Base-by-base conservation (phyloP, 1,139 yeast genomes). In the Blastobotrys aristatus region DNA sequence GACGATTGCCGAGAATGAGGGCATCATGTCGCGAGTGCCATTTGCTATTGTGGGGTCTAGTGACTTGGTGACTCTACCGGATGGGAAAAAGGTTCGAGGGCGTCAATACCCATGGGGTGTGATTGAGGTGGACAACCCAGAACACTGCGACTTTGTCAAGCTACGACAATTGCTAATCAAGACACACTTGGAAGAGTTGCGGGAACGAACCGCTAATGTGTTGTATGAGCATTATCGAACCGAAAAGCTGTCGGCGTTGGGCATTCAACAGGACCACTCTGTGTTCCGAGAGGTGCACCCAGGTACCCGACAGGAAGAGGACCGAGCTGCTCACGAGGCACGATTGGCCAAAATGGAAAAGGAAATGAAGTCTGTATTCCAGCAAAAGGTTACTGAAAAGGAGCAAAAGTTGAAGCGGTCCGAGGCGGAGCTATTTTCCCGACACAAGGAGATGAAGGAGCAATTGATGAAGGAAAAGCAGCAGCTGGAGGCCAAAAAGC, bases 101-200 rank as follows among this genome's bases (percentile, higher is more conserved):
- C 86, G 99, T 71, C 72, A 77, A 57, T 94, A 94, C 68, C 98
- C 98, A 53, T 94, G 99, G 99, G 99, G 99, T 56, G 75, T 85
- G 21, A 85, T 92, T 63, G 97, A 92, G 69, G 95, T 94, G 55
- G 97, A 90, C 67, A 92, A 92, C 67, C 95, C 88, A 69, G 80
- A 81, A 46, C 97, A 94, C 67, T 86, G 92, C 66, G 99, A 94
- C 70, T 94, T 94, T 67, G 82, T 85, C 59, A 82, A 82, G 67
- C 79, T 94, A 64, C 86, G 97, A 61, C 95, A 92, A 68, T 75
- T 94, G 65, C 77, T 94, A 64, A 77, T 94, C 56, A 82, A 95
- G 72, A 86, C 84, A 67, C 92, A 84, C 68, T 75, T 94, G 77
- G 97, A 90, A 69, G 98, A 92, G 67, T 79, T 94, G 61, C 85